phyloP scores from a whole-genome alignment of 805 yeast species.

The Yamadazyma sp. region DNA sequence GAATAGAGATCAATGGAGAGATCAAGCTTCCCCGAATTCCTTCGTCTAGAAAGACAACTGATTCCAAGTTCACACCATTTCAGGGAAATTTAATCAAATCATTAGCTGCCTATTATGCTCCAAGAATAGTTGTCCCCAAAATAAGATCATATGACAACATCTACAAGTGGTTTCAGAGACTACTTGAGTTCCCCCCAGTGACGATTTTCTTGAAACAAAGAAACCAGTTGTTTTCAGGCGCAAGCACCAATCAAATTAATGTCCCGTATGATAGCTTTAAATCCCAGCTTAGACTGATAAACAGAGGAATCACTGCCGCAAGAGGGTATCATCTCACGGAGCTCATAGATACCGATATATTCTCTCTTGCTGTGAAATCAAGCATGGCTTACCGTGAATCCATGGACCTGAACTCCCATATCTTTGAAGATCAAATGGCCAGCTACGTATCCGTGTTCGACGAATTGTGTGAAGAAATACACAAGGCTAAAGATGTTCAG shows the following conservation, averaged over 20 bases:
- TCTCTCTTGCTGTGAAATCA: constrained; percentile 25
- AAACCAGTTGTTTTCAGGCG: constrained; percentile 27
- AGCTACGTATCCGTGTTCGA: constrained; percentile 10
- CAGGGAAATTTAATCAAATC: constrained; percentile 25
- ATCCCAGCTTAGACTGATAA: constrained; percentile 16
- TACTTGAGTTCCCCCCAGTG: constrained; percentile 30
- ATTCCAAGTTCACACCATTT: neutral
- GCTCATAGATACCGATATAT: constrained; percentile 28
- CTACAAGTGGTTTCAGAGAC: constrained; percentile 29
- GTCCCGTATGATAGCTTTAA: constrained; percentile 15
- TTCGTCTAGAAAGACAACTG: constrained; percentile 2
- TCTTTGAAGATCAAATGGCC: neutral
- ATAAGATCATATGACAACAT: constrained; percentile 17
- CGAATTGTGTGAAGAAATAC: constrained; percentile 13
- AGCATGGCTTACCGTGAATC: neutral
- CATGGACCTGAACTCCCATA: neutral
- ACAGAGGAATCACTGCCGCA: constrained; percentile 7
- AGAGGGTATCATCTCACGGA: constrained; percentile 35
- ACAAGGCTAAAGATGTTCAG: constrained; percentile 6
- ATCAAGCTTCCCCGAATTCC: constrained; percentile 10
- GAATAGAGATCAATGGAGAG: constrained; percentile 4
- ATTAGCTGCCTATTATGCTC: constrained; percentile 28
- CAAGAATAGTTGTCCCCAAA: constrained; percentile 14
- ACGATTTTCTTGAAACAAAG: constrained; percentile 28
- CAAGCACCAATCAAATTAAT: constrained; percentile 23